Evolutionary conservation across 495 filamentous ascomycete species (phyloP).

Genomic region (Recurvomyces mirabilis): DNA sequence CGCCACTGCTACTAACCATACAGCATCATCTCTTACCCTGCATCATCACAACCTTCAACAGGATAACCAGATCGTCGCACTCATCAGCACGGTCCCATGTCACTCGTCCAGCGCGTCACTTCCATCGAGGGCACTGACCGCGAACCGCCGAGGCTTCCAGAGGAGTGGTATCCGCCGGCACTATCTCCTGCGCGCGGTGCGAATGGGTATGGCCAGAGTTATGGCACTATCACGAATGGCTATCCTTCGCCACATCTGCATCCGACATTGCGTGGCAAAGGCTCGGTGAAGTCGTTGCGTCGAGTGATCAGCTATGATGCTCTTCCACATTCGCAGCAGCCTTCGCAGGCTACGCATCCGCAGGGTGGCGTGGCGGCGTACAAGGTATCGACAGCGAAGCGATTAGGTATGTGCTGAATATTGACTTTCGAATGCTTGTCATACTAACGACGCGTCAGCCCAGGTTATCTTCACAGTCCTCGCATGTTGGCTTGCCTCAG

Average conservation of each 20-base stretch:
- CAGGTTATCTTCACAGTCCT: slow-evolving; percentile 59
- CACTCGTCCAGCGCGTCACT: slow-evolving; percentile 27
- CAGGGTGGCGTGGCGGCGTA: slow-evolving; percentile 23
- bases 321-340: slow-evolving; percentile 17
- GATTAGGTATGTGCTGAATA: slow-evolving; percentile 25
- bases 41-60: too few species aligned
- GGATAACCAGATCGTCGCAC: too few species aligned
- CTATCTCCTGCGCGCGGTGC: slow-evolving; percentile 5
- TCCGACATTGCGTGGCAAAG: background rate
- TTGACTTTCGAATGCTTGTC: too few species aligned
- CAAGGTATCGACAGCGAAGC: slow-evolving; percentile 17
- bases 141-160: slow-evolving; percentile 17
- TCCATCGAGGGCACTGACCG: slow-evolving; percentile 26
- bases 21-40: too few species aligned
- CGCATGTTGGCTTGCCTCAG: slow-evolving; percentile 72
- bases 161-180: slow-evolving; percentile 1
- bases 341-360: slow-evolving; percentile 6
- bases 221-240: slow-evolving; percentile 17
- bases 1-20: too few species aligned
- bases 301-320: slow-evolving; percentile 25
- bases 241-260: slow-evolving; percentile 8
- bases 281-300: slow-evolving; percentile 15
- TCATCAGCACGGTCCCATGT: slow-evolving; percentile 19
- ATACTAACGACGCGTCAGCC: too few species aligned
- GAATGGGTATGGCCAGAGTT: slow-evolving; percentile 4